phyloP scores from a whole-genome alignment of 2,329 filamentous ascomycete species.

The Coniochaeta prunicola region DNA sequence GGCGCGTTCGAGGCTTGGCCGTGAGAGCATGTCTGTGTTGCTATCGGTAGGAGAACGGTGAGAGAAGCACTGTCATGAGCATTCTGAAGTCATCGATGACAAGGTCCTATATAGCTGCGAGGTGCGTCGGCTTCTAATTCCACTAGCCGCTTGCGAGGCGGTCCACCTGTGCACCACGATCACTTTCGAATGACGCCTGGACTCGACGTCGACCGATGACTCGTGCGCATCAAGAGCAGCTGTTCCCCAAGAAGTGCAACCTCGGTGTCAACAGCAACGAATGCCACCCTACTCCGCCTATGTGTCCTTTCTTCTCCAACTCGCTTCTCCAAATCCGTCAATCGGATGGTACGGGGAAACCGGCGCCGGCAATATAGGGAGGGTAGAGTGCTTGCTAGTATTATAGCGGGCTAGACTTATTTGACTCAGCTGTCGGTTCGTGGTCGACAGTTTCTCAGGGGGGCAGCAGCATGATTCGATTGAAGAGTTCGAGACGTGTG shows the following conservation, averaged over 20 bases:
- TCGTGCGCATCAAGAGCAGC: background rate
- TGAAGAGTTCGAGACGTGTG: too few relatives aligned
- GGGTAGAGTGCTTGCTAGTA: background rate
- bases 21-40: conserved; percentile 6
- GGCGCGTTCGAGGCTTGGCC: conserved; percentile 7
- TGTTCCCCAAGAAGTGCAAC: background rate
- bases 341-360: background rate
- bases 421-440: too few relatives aligned
- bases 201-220: background rate
- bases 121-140: background rate
- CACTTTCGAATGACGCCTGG: too few relatives aligned
- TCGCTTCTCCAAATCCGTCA: background rate
- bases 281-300: background rate
- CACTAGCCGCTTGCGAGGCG: too few relatives aligned
- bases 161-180: too few relatives aligned
- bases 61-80: background rate
- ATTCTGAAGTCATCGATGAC: background rate
- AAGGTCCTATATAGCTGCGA: background rate
- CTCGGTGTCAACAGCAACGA: background rate
- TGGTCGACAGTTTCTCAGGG: too few relatives aligned
- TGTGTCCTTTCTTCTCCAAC: too few relatives aligned
- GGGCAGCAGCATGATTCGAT: too few relatives aligned
- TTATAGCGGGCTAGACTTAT: too few relatives aligned
- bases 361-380: background rate
- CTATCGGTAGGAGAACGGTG: background rate